Base-by-base conservation (phyloP, 2,329 filamentous ascomycete species). In the Calonectria hongkongensis region DNA sequence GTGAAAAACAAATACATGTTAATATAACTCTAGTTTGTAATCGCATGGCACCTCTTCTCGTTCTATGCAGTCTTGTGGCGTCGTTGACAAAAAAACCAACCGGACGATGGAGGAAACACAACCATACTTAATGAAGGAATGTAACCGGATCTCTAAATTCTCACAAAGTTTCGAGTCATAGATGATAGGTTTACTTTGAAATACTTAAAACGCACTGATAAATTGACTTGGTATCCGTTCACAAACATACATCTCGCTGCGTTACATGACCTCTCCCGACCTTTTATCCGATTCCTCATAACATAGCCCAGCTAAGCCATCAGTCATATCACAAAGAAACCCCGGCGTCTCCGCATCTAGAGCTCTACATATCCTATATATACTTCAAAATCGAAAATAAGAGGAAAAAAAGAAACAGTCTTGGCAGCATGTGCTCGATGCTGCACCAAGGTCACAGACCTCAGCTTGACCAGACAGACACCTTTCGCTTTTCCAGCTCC, bases 191-290 rank as follows among this genome's bases (percentile, higher is more conserved):
- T 21, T 13, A 6, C 4, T 16, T 16, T 18, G 33, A 10, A 41
- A 13, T 21, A 10, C 16, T 6, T 41, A 6, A 12, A 12, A 13
- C 3, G 15, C 39, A 21, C 7, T 28, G 27, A 48, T 25, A 3
- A 41, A 60, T 41, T 16, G 33, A 60, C 21, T 27, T 43, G 54
- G 54, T 41, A 60, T 60, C 41, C 54, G 21, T 60, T 60, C 54
- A 60, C 25, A 60, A 60, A 60, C 25, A 27, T 39, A 41, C 21
- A n/a, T 41, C 54, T 60, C 54, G 54, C 54, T 60, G 54, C 54
- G 54, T 60, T 60, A 41, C 36, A 60, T 41, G 54, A 39, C 54
- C 54, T 36, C 21, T 60, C 27, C 54, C 54, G 25, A 60, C 54
- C 54, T 39, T 60, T 60, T 60, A 21, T 36, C 54, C n/a, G 3